Evolutionary conservation across 495 filamentous ascomycete species (phyloP).

Genomic region (Astrocystis sublimbata): DNA sequence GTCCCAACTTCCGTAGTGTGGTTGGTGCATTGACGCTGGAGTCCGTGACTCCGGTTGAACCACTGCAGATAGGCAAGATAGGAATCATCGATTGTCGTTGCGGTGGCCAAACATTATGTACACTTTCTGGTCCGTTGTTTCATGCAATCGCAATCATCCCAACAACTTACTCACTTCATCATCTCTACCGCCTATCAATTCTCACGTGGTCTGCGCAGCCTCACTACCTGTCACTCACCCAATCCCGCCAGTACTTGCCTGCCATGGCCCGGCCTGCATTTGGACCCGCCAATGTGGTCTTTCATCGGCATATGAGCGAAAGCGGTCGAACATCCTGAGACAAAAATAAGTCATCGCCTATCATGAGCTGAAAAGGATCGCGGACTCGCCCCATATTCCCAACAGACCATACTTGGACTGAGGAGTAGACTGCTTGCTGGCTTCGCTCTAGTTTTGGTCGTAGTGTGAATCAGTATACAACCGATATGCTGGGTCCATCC

Average conservation of each 20-base stretch:
- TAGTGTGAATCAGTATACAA: too few species aligned
- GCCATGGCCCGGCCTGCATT: constrained; percentile 2
- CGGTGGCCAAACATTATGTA: neutral
- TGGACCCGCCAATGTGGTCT: constrained; percentile 8
- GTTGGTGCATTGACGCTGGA: neutral
- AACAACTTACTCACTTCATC: neutral
- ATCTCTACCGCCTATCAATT: neutral
- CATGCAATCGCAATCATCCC: neutral
- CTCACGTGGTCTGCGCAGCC: constrained; percentile 16
- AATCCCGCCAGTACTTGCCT: neutral
- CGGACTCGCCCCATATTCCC: constrained; percentile 2
- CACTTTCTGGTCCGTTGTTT: neutral
- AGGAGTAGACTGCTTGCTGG: neutral
- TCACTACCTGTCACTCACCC: too few species aligned
- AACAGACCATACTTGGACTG: constrained; percentile 3
- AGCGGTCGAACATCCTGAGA: constrained; percentile 8
- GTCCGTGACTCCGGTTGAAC: neutral
- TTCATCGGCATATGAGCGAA: constrained; percentile 13
- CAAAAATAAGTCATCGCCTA: constrained; percentile 14
- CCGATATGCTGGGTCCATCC: too few species aligned
- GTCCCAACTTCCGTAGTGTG: neutral
- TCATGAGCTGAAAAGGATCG: constrained; percentile 1
- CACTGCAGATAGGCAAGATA: too few species aligned
- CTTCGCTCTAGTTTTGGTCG: neutral
- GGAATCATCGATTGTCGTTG: neutral